phyloP scores from a whole-genome alignment of 2,329 filamentous ascomycete species.

The Apiospora arundinis region DNA sequence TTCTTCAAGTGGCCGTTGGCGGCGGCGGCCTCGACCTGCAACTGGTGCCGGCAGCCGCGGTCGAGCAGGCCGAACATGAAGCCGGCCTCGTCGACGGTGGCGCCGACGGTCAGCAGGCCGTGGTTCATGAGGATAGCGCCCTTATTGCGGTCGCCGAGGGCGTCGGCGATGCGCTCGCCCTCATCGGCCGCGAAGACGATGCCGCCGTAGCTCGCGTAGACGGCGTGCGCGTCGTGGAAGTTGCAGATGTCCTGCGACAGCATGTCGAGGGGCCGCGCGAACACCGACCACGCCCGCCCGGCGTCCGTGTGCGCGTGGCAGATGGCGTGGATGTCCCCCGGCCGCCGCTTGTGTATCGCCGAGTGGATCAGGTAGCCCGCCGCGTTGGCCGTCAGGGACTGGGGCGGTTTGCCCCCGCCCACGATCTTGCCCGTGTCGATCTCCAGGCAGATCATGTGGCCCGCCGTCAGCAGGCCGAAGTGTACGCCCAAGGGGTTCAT shows the following conservation, averaged over 20 bases:
- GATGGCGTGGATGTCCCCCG: slow-evolving; percentile 65
- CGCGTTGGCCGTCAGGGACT: slow-evolving; percentile 55
- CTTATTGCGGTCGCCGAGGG: slow-evolving; percentile 64
- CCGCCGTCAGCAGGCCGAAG: slow-evolving; percentile 68
- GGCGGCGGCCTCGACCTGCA: slow-evolving; percentile 70
- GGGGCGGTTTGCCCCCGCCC: slow-evolving; percentile 60
- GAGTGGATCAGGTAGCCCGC: slow-evolving; percentile 75
- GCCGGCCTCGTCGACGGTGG: slow-evolving; percentile 76
- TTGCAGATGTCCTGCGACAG: slow-evolving; percentile 71
- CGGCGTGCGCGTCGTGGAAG: slow-evolving; percentile 68
- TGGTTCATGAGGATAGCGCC: slow-evolving; percentile 74
- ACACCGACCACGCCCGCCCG: slow-evolving; percentile 72
- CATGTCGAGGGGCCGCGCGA: slow-evolving; percentile 72
- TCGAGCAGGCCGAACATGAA: slow-evolving; percentile 75
- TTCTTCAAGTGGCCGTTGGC: slow-evolving; percentile 46
- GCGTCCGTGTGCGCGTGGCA: slow-evolving; percentile 72
- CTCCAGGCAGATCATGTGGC: slow-evolving; percentile 72
- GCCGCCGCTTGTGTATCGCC: slow-evolving; percentile 69
- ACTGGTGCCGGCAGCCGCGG: slow-evolving; percentile 71
- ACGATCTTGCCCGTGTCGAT: slow-evolving; percentile 63
- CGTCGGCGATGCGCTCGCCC: slow-evolving; percentile 66
- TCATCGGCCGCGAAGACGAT: slow-evolving; percentile 67
- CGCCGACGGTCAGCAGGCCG: slow-evolving; percentile 73
- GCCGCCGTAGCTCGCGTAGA: slow-evolving; percentile 63
- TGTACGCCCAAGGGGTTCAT: slow-evolving; percentile 71